Percentiles rank a stretch among this genome's conserved stretches.
phyloP scores from a whole-genome alignment of 1,139 yeast species.

The Hyphopichia pseudoburtonii region DNA sequence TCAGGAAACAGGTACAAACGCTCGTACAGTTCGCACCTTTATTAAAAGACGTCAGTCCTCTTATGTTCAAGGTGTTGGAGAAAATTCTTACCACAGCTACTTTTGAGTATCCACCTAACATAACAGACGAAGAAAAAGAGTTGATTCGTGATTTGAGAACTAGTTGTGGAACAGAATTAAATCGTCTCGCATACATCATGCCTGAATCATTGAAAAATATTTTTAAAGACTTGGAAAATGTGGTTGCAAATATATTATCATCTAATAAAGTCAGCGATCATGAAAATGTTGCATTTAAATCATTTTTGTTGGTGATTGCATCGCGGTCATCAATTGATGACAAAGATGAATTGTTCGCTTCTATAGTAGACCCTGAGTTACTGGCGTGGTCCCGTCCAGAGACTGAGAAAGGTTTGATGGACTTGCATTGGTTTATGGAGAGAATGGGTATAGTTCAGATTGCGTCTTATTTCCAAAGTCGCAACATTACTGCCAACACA shows the following conservation, averaged over 20 bases:
- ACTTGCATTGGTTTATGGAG: constrained; percentile 97
- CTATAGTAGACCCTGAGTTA: constrained; percentile 89
- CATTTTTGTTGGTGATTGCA: constrained; percentile 86
- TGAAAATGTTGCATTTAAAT: constrained; percentile 90
- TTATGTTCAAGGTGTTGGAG: constrained; percentile 83
- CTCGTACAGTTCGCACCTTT: constrained; percentile 96
- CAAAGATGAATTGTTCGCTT: constrained; percentile 73
- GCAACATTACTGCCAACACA: constrained; percentile 78
- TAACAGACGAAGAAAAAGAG: constrained; percentile 73
- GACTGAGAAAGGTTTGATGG: constrained; percentile 84
- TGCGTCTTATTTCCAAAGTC: constrained; percentile 81
- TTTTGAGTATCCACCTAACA: constrained; percentile 69
- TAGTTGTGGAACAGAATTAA: constrained; percentile 92
- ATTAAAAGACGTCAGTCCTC: constrained; percentile 66
- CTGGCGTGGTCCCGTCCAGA: constrained; percentile 91
- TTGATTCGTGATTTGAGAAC: constrained; percentile 84
- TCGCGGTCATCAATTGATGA: constrained; percentile 75
- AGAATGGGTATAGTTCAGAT: constrained; percentile 91
- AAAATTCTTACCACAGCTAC: constrained; percentile 88
- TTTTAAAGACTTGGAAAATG: constrained; percentile 77
- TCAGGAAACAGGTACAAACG: constrained; percentile 86
- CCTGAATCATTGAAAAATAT: constrained; percentile 85
- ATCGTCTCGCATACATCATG: constrained; percentile 89
- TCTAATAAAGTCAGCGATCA: constrained; percentile 79
- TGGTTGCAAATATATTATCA: constrained; percentile 68